phyloP scores from a whole-genome alignment of 179 eudicot species.

The Monotropa hypopitys region DNA sequence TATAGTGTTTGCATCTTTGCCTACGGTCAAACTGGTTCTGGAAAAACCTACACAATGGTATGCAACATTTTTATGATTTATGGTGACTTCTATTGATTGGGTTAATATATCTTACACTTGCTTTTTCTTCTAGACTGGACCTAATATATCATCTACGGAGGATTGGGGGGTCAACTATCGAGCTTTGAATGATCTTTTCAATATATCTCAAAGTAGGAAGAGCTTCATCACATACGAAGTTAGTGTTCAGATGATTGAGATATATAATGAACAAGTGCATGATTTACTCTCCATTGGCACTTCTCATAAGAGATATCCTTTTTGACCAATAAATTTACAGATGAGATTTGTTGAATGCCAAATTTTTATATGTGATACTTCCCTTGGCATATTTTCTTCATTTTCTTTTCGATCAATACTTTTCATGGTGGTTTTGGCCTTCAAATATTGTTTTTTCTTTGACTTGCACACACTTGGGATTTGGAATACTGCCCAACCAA shows the following conservation, averaged over 20 bases:
- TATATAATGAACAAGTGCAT: slow-evolving; percentile 94
- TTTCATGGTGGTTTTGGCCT: not conserved
- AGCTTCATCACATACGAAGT: slow-evolving; percentile 65
- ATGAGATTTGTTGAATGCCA: not conserved
- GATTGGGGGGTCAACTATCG: slow-evolving; percentile 96
- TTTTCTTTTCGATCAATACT: not conserved
- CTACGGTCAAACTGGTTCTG: slow-evolving; percentile 96
- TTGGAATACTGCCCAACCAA: slow-evolving; percentile 75
- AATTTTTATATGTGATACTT: not conserved
- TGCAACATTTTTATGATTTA: not conserved
- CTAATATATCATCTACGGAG: slow-evolving; percentile 49
- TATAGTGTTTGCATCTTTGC: slow-evolving; percentile 92
- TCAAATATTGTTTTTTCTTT: slow-evolving; percentile 29
- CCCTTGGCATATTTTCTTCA: not conserved
- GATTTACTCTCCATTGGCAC: slow-evolving; percentile 61
- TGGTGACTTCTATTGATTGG: not conserved
- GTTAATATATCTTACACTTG: not conserved
- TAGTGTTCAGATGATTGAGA: slow-evolving; percentile 93
- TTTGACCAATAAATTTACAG: not conserved
- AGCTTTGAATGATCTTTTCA: slow-evolving; percentile 84
- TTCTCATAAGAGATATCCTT: slow-evolving; percentile 91
- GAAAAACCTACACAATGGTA: slow-evolving; percentile 97
- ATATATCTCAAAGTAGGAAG: slow-evolving; percentile 63
- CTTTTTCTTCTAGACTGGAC: slow-evolving; percentile 53
- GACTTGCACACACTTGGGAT: slow-evolving; percentile 91